phyloP scores from a whole-genome alignment of 2,329 filamentous ascomycete genomes.

The Calonectria henricotiae region DNA sequence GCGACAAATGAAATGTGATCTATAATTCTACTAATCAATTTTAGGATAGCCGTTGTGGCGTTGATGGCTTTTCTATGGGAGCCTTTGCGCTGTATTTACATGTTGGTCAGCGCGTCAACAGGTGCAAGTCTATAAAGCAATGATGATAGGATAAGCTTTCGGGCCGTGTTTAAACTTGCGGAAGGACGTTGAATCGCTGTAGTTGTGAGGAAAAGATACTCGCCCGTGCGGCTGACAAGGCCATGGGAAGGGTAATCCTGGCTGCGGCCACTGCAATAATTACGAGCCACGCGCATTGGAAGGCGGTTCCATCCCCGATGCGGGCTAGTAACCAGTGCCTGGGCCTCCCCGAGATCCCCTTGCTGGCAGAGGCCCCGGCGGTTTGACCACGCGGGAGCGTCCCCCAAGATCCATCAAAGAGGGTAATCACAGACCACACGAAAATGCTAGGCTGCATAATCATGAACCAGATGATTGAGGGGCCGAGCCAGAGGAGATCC shows the following conservation, averaged over 20 bases:
- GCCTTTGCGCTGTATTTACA: background rate
- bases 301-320: slow-evolving; percentile 4
- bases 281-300: background rate
- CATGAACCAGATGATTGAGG: slow-evolving; percentile 25
- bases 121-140: background rate
- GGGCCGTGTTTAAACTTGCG: background rate
- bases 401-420: slow-evolving; percentile 24
- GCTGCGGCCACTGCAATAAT: background rate
- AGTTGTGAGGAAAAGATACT: slow-evolving; percentile 1
- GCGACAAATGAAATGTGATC: too few relatives aligned
- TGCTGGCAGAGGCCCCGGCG: background rate
- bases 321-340: background rate
- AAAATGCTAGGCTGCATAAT: slow-evolving; percentile 25
- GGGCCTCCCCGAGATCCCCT: background rate
- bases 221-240: background rate
- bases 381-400: slow-evolving; percentile 4
- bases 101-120: background rate
- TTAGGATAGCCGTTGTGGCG: too few relatives aligned
- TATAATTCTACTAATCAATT: too few relatives aligned
- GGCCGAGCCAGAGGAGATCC: slow-evolving; percentile 15
- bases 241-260: background rate
- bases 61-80: too few relatives aligned
- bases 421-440: slow-evolving; percentile 25
- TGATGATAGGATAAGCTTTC: too few relatives aligned
- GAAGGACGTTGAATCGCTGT: background rate